Percentiles rank a stretch among this genome's conserved stretches.
Evolutionary conservation across 75 land plant genomes (phyloP).

Genomic region (Cunninghamia lanceolata): DNA sequence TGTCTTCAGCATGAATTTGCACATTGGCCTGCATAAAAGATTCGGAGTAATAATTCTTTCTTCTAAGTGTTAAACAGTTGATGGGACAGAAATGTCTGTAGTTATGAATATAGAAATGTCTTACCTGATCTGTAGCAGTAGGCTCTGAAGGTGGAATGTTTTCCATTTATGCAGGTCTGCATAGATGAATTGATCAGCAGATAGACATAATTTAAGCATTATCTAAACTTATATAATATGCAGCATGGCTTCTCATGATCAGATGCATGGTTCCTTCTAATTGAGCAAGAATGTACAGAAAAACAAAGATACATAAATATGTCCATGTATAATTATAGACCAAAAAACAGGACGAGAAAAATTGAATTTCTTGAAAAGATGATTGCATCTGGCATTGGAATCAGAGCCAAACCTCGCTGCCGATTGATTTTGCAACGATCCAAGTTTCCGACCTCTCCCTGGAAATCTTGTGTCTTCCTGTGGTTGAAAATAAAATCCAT

Average conservation of each 20-base stretch:
- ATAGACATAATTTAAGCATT: constrained; percentile 8
- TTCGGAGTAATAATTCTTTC: not conserved
- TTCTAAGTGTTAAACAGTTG: not conserved
- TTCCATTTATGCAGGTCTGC: not conserved
- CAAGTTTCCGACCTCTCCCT: constrained; percentile 79
- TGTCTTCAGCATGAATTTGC: constrained; percentile 37
- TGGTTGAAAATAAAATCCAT: constrained; percentile 19
- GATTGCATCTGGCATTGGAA: constrained; percentile 32
- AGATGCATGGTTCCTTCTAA: no score
- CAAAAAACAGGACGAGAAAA: not conserved
- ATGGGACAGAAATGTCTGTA: not conserved
- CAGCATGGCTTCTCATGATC: not conserved
- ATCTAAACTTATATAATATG: not conserved
- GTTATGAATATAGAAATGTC: not conserved
- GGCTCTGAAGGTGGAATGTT: not conserved
- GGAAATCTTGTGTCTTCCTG: constrained; percentile 65
- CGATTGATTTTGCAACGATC: constrained; percentile 26
- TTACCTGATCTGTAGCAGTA: not conserved
- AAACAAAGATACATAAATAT: not conserved
- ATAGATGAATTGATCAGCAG: not conserved
- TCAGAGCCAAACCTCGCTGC: constrained; percentile 23
- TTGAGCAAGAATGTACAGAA: constrained; percentile 10
- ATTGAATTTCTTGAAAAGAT: constrained; percentile 1
- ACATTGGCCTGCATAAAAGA: constrained; percentile 29
- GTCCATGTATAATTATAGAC: not conserved